Evolutionary conservation across 257 asterid genomes (phyloP), one percentile per base, ranked within the genome.

Genomic region (Henckelia pumila): DNA sequence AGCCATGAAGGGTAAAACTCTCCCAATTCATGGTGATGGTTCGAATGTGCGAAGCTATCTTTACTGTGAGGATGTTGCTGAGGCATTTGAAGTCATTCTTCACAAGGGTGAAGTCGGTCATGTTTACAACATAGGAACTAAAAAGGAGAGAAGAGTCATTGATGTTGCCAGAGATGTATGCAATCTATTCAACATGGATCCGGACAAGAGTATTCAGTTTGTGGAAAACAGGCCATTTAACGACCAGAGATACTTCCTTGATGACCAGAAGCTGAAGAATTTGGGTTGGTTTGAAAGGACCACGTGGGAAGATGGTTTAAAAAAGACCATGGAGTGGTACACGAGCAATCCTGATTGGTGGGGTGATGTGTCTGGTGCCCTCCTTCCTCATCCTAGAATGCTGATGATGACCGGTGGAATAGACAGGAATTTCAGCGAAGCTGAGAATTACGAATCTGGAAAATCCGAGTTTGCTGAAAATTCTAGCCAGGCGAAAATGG

Each of bases 291-390:
- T 79, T 1, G 95, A 86, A 56, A 71, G 69, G 57, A 86, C 94
- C 35, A 71, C 85, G 5, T 86, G 91, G 95, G 84, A 70, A 62
- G 95, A 82, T 25, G 95, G 95, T 2, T 63, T 86, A 75, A 80
- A 64, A 28, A 80, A 80, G 72, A 87, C 95, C 19, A 82, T 80
- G 63, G 95, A 84, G 60, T 87, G 95, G 95, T 87, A 84, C 28
- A 79, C 67, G 23, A 79, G 71, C 73, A 79, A 84, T 23, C 95
- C 88, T 9, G 79, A 76, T 20, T 86, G 94, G 94, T 86, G 94
- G 94, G 94, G 94, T 2, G 95, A 87, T 73, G 91, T 87, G 10
- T 82, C 95, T 21, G 95, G 91, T 28, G 95, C 95, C 9, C 63
- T 87, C 66, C 66, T 84, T 33, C 88, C 95, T 65, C 95, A 87